Evolutionary conservation across 495 filamentous ascomycete species (phyloP).

Genomic region (Friedmanniomyces endolithicus): DNA sequence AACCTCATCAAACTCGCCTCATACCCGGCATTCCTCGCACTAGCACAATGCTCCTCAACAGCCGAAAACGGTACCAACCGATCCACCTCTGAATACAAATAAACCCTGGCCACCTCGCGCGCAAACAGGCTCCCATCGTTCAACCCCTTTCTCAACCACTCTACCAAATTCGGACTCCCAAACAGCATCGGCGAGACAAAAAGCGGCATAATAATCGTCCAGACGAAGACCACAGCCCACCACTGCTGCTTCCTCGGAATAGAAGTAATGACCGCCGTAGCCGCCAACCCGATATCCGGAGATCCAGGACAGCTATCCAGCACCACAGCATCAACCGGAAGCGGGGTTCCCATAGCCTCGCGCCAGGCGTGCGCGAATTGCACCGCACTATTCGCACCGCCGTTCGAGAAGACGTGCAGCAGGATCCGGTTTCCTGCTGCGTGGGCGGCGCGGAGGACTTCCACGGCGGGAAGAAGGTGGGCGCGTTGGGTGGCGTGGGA

Average conservation of each 20-base stretch:
- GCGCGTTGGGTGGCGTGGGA: not conserved
- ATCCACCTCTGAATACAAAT: not conserved
- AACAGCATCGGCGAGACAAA: not conserved
- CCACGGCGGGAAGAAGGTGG: not conserved
- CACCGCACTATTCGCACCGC: not conserved
- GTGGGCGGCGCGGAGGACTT: not conserved
- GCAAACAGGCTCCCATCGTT: not conserved
- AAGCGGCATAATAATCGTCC: not conserved
- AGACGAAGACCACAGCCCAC: not conserved
- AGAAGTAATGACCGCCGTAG: not conserved
- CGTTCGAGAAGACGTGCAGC: constrained; percentile 1
- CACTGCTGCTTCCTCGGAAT: not conserved
- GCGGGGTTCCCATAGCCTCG: not conserved
- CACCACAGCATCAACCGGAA: not conserved
- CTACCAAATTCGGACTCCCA: not conserved
- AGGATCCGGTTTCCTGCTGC: not conserved
- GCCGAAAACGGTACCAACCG: not conserved
- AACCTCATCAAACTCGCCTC: not conserved
- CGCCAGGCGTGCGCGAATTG: not conserved
- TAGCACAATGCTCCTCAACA: not conserved
- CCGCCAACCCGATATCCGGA: not conserved
- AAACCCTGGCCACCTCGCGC: not conserved
- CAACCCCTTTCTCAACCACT: not conserved
- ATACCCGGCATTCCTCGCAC: not conserved
- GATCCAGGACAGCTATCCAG: constrained; percentile 1